A percentile compares a stretch with the other conserved stretches of the same genome.
phyloP scores from a whole-genome alignment of 2,329 filamentous ascomycete species.

The Exserohilum turcica region DNA sequence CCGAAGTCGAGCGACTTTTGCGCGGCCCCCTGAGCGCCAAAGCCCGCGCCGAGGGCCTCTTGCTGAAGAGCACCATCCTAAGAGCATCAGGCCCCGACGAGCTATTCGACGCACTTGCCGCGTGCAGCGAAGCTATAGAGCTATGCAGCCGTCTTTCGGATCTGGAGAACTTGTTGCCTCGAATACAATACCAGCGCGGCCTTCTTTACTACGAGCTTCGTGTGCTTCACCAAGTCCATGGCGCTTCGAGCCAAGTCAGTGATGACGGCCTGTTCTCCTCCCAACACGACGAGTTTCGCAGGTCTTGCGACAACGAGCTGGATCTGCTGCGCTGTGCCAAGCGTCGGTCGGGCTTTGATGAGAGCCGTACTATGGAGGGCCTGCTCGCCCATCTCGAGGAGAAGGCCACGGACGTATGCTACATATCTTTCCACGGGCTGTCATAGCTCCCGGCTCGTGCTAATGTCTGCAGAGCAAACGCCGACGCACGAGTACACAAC shows the following conservation, averaged over 20 bases:
- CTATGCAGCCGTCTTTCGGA: conserved; percentile 31
- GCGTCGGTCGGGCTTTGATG: conserved; percentile 39
- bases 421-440: too few relatives aligned
- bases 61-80: conserved; percentile 38
- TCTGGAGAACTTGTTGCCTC: conserved; percentile 27
- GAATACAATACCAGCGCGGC: conserved; percentile 35
- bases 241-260: conserved; percentile 23
- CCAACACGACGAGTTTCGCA: conserved; percentile 17
- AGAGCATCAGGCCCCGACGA: conserved; percentile 29
- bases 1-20: conserved; percentile 33
- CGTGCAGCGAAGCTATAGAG: conserved; percentile 40
- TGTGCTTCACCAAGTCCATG: conserved; percentile 29
- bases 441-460: neutral
- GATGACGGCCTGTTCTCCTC: conserved; percentile 5
- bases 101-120: conserved; percentile 37
- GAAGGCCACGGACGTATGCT: conserved; percentile 15
- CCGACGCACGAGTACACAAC: conserved; percentile 30
- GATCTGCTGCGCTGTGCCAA: conserved; percentile 15
- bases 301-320: conserved; percentile 29
- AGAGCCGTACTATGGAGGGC: conserved; percentile 27
- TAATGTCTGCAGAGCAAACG: conserved; percentile 24
- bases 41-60: conserved; percentile 34
- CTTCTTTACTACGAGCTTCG: conserved; percentile 32
- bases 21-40: conserved; percentile 32
- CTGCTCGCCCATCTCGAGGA: conserved; percentile 25